Evolutionary conservation across 345 rosid species (phyloP).

Genomic region (Odontarrhena argentea): DNA sequence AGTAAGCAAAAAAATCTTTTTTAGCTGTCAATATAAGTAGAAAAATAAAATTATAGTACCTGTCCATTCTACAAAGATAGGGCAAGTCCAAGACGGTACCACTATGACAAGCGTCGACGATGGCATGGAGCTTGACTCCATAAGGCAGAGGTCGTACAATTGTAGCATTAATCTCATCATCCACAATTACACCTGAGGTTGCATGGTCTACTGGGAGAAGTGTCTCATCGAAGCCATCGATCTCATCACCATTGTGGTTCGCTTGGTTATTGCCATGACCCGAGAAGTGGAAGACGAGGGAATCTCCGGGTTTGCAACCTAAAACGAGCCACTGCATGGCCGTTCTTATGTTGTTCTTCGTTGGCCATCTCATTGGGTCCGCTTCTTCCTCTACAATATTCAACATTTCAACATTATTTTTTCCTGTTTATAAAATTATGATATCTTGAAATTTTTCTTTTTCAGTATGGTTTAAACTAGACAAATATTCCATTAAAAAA

Average conservation of each 20-base stretch:
- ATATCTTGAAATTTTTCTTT: not conserved
- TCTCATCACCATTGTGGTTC: constrained; percentile 65
- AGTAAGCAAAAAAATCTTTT: not conserved
- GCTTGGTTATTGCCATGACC: constrained; percentile 87
- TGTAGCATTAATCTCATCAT: constrained; percentile 80
- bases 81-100: constrained; percentile 90
- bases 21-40: too few relatives aligned
- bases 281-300: constrained; percentile 81
- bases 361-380: constrained; percentile 64
- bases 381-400: constrained; percentile 72
- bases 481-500: not conserved
- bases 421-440: not conserved
- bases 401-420: constrained; percentile 4
- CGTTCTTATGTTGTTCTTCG: constrained; percentile 66
- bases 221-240: constrained; percentile 88
- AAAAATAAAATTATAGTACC: constrained; percentile 40
- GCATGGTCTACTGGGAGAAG: constrained; percentile 75
- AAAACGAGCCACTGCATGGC: constrained; percentile 78
- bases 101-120: constrained; percentile 89
- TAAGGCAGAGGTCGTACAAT: constrained; percentile 80
- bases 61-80: constrained; percentile 81
- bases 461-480: not conserved
- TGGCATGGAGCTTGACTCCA: constrained; percentile 88
- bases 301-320: constrained; percentile 76
- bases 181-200: constrained; percentile 79